Base-by-base conservation (phyloP, 1,284 basidiomycete species). In the Microbotryum scabiosae region DNA sequence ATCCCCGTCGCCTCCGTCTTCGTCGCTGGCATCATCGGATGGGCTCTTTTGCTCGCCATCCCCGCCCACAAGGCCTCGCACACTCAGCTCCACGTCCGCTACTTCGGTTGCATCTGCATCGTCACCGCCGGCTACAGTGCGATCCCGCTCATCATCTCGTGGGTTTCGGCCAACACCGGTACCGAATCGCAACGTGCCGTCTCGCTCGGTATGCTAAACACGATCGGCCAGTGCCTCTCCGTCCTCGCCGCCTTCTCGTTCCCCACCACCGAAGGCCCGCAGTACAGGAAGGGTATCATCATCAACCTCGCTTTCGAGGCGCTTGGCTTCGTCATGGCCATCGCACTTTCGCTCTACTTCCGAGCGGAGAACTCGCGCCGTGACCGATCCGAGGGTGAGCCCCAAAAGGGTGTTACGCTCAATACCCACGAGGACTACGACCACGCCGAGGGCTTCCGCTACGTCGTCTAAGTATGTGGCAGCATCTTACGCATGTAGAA, bases 201-300 rank as follows among this genome's bases (percentile, higher is more conserved):
- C 1, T 69, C 70, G 9, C 72, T 79, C 57, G 78, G 77, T 47
- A 76, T 76, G 75, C 74, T 79, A 54, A 79, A 79, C 72, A 50
- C 55, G 3, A 45, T 78, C 61, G 77, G 76, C 18, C 78, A 79
- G 65, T 78, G 76, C 61, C 70, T 79, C 16, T 72, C 73, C 3
- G 70, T 79, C 59, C 69, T 74, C 28, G 78, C 78, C 21, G 66
- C 76, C 10, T 78, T 77, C 71, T 63, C 75, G 28, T 79, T 78
- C 74, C 78, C 78, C 0, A 61, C 63, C 1, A 55, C 26, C 14
- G 73, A 79, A 62, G 73, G 74, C 1, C 78, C 78, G 0, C 59
- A 69, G 30, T 79, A 69, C 72, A 64, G 51, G 61, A 77, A 76
- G 61, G 78, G 78, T 26, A 70, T 69, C 48, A 69, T 64, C n/a